Evolutionary conservation across 2,329 filamentous ascomycete genomes (phyloP), one percentile per base, ranked within the genome.

Genomic region (Venturia aucupariae): DNA sequence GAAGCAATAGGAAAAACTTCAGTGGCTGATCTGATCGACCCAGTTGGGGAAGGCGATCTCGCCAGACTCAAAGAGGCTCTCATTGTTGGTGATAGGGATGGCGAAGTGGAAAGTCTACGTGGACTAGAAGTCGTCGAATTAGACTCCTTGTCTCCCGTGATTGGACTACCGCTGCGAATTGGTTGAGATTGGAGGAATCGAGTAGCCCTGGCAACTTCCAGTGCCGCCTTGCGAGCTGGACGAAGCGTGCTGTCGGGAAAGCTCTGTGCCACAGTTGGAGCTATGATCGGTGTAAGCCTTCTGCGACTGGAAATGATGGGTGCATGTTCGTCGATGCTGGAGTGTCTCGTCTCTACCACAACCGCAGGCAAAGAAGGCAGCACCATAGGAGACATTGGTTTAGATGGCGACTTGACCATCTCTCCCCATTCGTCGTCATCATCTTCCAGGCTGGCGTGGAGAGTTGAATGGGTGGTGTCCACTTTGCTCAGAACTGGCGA

Each of bases 371-470:
- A 27, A 51, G 10, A 22, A 5, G 42, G 13, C 30, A 8, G 7
- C 13, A 39, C 13, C 19, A 42, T 24, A 19, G 61, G 15, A 57
- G 13, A 35, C 1, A 24, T 11, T n/a, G 51, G 51, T 10, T 19
- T 15, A 35, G 51, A 57, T 13, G 63, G 27, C 8, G 63, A 60
- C 35, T 38, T 22, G 35, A 64, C 54, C 63, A 64, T 46, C 27
- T 63, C 54, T 4, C 63, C 57, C 63, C 63, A 64, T 6, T 61
- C 57, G 30, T 64, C 63, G 44, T 64, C 63, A 6, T 64, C 63
- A 32, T 62, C 22, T 30, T 35, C 63, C 19, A 24, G 13, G 22
- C 13, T 48, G 54, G 39, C 15, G 38, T 46, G 38, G 15, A 42
- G 30, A 11, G 48, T 30, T 10, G 22, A 30, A n/a, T 39, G 2